Evolutionary conservation across 768 basidiomycete genomes (phyloP).

Genomic region (Erythrobasidium yunnanense): DNA sequence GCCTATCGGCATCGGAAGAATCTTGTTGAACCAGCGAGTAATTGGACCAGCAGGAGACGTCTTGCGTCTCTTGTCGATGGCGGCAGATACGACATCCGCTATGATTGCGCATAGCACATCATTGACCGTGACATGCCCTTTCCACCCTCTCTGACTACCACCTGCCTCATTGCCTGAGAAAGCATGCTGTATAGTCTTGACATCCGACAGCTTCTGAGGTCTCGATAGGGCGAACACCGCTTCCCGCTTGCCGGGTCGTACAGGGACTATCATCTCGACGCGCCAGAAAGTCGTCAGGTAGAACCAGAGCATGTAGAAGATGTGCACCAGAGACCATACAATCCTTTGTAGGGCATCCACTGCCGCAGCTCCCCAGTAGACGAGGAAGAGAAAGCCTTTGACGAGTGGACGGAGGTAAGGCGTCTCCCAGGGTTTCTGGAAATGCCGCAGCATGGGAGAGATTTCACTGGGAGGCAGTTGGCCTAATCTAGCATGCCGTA

Average conservation of each 20-base stretch:
- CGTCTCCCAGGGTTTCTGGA: not conserved
- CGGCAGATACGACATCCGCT: constrained; percentile 4
- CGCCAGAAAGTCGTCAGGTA: not conserved
- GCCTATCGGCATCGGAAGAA: constrained; percentile 1
- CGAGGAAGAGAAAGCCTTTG: not conserved
- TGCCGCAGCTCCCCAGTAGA: constrained; percentile 1
- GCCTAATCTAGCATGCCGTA: not conserved
- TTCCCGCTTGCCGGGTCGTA: not conserved
- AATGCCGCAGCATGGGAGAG: constrained; percentile 5
- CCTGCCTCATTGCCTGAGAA: constrained; percentile 16
- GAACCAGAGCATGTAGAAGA: constrained; percentile 5
- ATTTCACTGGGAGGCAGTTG: constrained; percentile 6
- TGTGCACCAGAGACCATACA: not conserved
- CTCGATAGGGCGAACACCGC: constrained; percentile 1
- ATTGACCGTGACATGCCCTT: constrained; percentile 24
- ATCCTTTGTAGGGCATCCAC: not conserved
- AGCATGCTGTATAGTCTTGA: constrained; percentile 20
- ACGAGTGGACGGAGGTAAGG: not conserved
- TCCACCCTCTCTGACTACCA: not conserved
- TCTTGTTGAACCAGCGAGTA: not conserved
- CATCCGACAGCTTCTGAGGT: not conserved
- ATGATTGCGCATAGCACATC: constrained; percentile 19
- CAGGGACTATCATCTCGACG: constrained; percentile 11
- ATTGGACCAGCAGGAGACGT: too few species aligned
- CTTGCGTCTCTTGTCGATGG: constrained; percentile 4